Evolutionary conservation across 345 rosid species (phyloP).

Genomic region (Salix brachista): DNA sequence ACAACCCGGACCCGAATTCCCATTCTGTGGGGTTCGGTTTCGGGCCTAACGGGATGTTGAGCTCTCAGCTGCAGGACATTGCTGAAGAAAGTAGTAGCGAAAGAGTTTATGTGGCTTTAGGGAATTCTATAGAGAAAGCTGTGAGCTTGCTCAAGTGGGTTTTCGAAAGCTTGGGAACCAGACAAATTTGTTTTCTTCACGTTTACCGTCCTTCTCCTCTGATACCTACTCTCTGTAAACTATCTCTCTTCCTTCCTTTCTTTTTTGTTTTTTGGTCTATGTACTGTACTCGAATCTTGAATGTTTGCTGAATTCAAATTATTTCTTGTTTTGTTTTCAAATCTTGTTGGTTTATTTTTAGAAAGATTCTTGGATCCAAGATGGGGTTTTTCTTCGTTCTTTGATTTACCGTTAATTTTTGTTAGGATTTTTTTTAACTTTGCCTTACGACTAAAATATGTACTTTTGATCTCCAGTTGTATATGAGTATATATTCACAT

Average conservation of each 20-base stretch:
- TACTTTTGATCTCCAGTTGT: too few species aligned
- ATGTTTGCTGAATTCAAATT: neutral
- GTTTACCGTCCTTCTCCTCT: conserved; percentile 58
- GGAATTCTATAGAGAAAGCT: conserved; percentile 47
- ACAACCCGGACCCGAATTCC: conserved; percentile 10
- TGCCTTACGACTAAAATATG: too few species aligned
- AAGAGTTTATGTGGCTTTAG: conserved; percentile 60
- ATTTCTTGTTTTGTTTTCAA: neutral
- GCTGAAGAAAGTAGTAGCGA: conserved; percentile 27
- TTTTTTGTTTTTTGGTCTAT: neutral
- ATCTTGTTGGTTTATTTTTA: neutral
- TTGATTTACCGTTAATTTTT: neutral
- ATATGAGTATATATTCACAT: too few species aligned
- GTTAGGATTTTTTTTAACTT: neutral
- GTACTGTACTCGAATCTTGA: neutral
- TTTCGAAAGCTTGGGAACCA: conserved; percentile 30
- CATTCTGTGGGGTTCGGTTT: conserved; percentile 11
- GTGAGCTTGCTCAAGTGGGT: conserved; percentile 48
- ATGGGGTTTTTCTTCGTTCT: neutral
- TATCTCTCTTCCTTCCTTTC: conserved; percentile 9
- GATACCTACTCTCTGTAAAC: conserved; percentile 58
- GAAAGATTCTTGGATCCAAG: neutral
- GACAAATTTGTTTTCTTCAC: conserved; percentile 52
- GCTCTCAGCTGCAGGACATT: conserved; percentile 25
- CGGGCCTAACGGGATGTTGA: conserved; percentile 5